Percentiles rank a stretch among this genome's conserved stretches.
Conservation (phyloP, 331 rosid genomes). For the Malus hybrid region DNA sequence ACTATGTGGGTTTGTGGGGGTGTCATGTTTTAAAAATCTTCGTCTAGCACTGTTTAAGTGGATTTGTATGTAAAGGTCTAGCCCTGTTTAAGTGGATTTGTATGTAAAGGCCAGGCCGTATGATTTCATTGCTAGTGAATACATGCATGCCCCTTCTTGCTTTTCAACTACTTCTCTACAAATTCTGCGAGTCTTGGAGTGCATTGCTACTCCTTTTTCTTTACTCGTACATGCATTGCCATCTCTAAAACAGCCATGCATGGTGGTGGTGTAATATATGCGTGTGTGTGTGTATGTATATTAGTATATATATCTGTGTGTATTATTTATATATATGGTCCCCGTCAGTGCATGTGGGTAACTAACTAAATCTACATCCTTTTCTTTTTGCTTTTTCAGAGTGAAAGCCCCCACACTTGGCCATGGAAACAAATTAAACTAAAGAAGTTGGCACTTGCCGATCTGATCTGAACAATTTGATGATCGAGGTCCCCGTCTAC, state of each 20-base stretch:
- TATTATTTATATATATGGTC: background rate
- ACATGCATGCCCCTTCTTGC: background rate
- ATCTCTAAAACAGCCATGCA: too few relatives aligned
- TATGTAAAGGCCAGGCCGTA: background rate
- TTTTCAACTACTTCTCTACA: background rate
- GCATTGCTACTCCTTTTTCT: background rate
- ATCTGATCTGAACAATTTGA: background rate
- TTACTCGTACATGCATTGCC: too few relatives aligned
- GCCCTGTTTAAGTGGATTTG: too few relatives aligned
- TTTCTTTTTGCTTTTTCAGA: background rate
- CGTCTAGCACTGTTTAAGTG: too few relatives aligned
- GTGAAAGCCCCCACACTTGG: background rate
- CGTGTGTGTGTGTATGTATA: too few relatives aligned
- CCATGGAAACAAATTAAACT: background rate
- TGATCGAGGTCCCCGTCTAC: background rate
- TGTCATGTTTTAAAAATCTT: too few relatives aligned
- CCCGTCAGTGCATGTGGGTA: background rate
- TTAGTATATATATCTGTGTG: too few relatives aligned
- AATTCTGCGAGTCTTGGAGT: background rate
- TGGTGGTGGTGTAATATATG: too few relatives aligned
- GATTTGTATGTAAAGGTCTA: background rate
- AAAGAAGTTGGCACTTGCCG: constrained; percentile 3
- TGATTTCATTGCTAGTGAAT: background rate
- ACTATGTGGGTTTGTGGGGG: background rate
- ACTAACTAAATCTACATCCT: background rate